Base-by-base conservation (phyloP, 2,329 filamentous ascomycete species). In the Colletotrichum lindemuthianum region DNA sequence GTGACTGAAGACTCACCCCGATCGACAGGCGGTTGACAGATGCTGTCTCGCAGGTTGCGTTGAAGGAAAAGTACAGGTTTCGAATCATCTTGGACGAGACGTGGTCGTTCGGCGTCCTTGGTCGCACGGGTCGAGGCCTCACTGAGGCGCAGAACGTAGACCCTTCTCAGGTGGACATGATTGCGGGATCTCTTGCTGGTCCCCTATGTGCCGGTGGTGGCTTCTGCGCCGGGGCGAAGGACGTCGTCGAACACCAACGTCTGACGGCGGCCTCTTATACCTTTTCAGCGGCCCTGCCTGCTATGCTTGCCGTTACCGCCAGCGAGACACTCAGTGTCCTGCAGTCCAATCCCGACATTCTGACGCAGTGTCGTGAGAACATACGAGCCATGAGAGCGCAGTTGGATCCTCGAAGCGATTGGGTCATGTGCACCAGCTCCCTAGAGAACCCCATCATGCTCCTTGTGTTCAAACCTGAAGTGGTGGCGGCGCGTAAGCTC, bases 131-230 rank as follows among this genome's bases (percentile, higher is more conserved):
- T 16, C 90, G 93, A 56, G 96, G 96, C 64, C 84, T 98, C 43
- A 98, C 96, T 0, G 96, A 99, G 81, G 92, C 95, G 6, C 96
- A 98, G 74, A 97, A 98, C 71, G 95, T 99, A 15, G 96, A 98
- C 75, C 89, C 95, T 0, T 88, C 90, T 9, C 92, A 97, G 74
- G 90, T 99, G 53, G 96, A 99, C 80, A 97, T 99, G 93, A 95
- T 99, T 70, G 87, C 98, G 56, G 96, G 96, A 47, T 97, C 93
- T 40, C 87, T 99, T 49, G 90, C 95, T 11, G 95, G 96, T 2
- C 91, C 94, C 13, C 84, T 99, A 41, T 96, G 95, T 73, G 93
- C 92, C 9, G 95, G 94, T 59, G 96, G 96, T 70, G 96, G 96
- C 13, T 99, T 99, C 82, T 99, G 96, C 75, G 94, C 95, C 13